Evolutionary conservation across 305 asterid genomes (phyloP), one percentile per base, ranked within the genome.

Genomic region (Nicotiana rustica): DNA sequence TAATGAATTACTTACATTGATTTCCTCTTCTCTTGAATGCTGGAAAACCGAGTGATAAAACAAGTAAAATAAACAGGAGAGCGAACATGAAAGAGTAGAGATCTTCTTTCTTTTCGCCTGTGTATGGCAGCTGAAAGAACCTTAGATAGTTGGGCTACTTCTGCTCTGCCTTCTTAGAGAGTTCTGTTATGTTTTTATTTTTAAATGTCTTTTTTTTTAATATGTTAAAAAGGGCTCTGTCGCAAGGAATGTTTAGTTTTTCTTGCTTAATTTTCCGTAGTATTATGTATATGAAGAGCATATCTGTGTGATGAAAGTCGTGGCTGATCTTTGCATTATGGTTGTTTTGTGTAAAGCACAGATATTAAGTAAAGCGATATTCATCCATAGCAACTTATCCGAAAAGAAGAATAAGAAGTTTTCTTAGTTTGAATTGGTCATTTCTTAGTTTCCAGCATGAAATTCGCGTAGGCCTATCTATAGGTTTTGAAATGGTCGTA

Each of bases 201-300:
- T 70, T 41, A 55, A 67, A 17, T 47, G 6, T 14, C 17, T 52
- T 52, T 44, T 2, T 44, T 35, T 36, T 38, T 9, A 3, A 69
- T 9, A n/a, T 70, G 78, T 44, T 41, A 44, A 44, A 44, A 44
- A 2, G 52, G 52, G 62, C 61, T 7, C 14, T 73, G 14, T 12
- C 4, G 0, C 19, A 47, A 6, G 79, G 21, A 49, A 49, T 49
- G 4, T 17, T 70, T 49, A 19, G 38, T 49, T 14, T 10, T 19
- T 49, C 62, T 47, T 73, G 41, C 38, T 49, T 73, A 73, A 13
- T 21, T 71, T 73, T 6, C 62, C 14, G 0, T 47, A 25, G 18
- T 29, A 65, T 73, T 73, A 12, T 47, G 79, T 73, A 47, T 73
- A 73, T 73, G 41, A 21, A 73, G 79, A 47, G 79, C n/a, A 73